A percentile compares a stretch with the other conserved stretches of the same genome.
phyloP scores from a whole-genome alignment of 176 grass and related monocot genomes.

The Cenchrus fungigraminus region DNA sequence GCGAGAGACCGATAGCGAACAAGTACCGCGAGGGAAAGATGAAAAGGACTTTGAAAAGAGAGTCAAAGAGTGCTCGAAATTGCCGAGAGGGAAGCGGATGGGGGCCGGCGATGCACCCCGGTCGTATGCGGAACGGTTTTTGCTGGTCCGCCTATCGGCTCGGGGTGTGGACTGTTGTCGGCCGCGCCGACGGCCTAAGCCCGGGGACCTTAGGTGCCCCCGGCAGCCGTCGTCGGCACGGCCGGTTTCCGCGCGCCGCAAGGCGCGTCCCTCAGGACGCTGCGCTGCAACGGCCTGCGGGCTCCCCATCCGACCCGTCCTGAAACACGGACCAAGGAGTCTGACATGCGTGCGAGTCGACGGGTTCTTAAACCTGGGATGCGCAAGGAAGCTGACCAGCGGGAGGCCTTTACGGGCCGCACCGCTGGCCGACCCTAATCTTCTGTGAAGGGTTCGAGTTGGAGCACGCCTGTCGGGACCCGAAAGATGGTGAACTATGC shows the following conservation, averaged over 20 bases:
- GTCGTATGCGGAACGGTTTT: slow-evolving; percentile 38
- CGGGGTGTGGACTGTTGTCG: neutral
- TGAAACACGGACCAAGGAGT: slow-evolving; percentile 89
- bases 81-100: slow-evolving; percentile 64
- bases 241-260: too few relatives aligned
- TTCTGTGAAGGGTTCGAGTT: slow-evolving; percentile 69
- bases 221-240: too few relatives aligned
- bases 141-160: slow-evolving; percentile 44
- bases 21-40: slow-evolving; percentile 58
- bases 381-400: too few relatives aligned
- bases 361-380: neutral
- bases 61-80: slow-evolving; percentile 78
- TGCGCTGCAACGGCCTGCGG: neutral
- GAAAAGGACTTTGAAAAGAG: slow-evolving; percentile 86
- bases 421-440: slow-evolving; percentile 54
- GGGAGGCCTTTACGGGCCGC: neutral
- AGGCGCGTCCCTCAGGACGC: neutral
- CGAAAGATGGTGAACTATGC: slow-evolving; percentile 74
- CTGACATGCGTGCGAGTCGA: neutral
- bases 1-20: slow-evolving; percentile 54
- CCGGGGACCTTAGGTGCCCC: too few relatives aligned
- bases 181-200: too few relatives aligned
- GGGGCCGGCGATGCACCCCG: slow-evolving; percentile 44
- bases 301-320: slow-evolving; percentile 70
- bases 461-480: slow-evolving; percentile 64